phyloP scores from a whole-genome alignment of 176 grass and related monocot species.

The Hordeum marinum region DNA sequence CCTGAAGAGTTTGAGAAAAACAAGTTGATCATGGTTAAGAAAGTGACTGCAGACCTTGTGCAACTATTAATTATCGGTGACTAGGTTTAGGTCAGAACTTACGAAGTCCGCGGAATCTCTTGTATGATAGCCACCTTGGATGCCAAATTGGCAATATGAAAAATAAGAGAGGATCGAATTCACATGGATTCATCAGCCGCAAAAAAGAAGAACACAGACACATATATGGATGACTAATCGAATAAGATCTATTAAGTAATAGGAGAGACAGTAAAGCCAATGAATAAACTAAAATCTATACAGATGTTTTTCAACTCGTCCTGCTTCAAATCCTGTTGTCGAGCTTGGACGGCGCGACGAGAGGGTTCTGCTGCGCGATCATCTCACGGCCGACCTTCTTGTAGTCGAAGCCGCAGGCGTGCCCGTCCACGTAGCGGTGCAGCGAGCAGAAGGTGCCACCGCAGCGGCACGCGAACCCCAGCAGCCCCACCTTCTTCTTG shows the following conservation, averaged over 20 bases:
- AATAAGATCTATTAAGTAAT: neutral
- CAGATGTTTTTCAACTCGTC: neutral
- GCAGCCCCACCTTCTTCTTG: constrained; percentile 48
- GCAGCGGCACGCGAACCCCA: constrained; percentile 52
- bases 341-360: constrained; percentile 33
- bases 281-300: neutral
- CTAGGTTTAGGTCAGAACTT: no score
- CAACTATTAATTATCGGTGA: no score
- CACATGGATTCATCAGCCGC: no score
- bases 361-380: constrained; percentile 39
- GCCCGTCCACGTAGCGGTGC: constrained; percentile 42
- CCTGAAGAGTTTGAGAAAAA: no score
- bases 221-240: no score
- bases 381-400: constrained; percentile 25
- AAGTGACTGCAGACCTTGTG: no score
- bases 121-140: no score
- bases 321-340: constrained; percentile 14
- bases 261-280: neutral
- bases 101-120: no score
- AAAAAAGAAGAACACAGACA: no score
- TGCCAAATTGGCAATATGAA: no score
- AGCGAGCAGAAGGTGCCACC: constrained; percentile 43
- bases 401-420: constrained; percentile 43
- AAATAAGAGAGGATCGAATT: no score
- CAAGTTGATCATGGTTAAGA: no score